These are phyloP conservation scores for Trichoderma sp. DNA, from an alignment of 2,329 filamentous ascomycete species.

Conservation along the genomic window DNA sequence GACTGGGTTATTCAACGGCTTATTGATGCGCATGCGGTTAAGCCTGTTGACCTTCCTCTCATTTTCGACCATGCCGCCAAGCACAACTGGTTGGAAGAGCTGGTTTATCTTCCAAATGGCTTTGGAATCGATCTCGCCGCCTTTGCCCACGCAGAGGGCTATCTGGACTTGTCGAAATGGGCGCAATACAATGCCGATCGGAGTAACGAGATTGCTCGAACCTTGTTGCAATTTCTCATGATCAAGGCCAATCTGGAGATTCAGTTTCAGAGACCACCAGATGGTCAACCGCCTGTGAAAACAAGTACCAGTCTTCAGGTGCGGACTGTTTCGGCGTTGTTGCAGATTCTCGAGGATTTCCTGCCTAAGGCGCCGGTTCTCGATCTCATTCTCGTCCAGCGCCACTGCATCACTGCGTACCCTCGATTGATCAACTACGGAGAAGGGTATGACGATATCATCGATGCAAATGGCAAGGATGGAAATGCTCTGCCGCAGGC, in stretches of 20 bases:
- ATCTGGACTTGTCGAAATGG: slow-evolving; percentile 81
- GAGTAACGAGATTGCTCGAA: slow-evolving; percentile 63
- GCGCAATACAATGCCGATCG: slow-evolving; percentile 67
- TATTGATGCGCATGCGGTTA: slow-evolving; percentile 75
- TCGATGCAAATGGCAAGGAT: slow-evolving; percentile 77
- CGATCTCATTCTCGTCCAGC: slow-evolving; percentile 76
- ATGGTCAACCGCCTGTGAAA: slow-evolving; percentile 52
- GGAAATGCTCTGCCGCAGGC: slow-evolving; percentile 77
- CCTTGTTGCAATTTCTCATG: slow-evolving; percentile 75
- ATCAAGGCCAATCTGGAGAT: slow-evolving; percentile 83
- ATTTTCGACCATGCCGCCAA: slow-evolving; percentile 65
- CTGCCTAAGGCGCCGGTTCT: slow-evolving; percentile 56
- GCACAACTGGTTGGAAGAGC: slow-evolving; percentile 78
- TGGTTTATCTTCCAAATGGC: slow-evolving; percentile 75
- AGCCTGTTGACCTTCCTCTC: slow-evolving; percentile 50
- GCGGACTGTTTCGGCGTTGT: slow-evolving; percentile 76
- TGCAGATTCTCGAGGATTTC: slow-evolving; percentile 75
- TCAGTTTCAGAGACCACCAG: slow-evolving; percentile 67
- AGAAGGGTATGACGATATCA: slow-evolving; percentile 85
- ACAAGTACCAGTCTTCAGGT: slow-evolving; percentile 75
- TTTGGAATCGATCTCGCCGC: slow-evolving; percentile 87
- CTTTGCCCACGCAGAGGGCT: slow-evolving; percentile 74
- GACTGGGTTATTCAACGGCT: slow-evolving; percentile 81
- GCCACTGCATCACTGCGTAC: slow-evolving; percentile 86
- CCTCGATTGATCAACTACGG: slow-evolving; percentile 95